Evolutionary conservation across 257 asterid species (phyloP).

Genomic region (Anisodus tanguticus): DNA sequence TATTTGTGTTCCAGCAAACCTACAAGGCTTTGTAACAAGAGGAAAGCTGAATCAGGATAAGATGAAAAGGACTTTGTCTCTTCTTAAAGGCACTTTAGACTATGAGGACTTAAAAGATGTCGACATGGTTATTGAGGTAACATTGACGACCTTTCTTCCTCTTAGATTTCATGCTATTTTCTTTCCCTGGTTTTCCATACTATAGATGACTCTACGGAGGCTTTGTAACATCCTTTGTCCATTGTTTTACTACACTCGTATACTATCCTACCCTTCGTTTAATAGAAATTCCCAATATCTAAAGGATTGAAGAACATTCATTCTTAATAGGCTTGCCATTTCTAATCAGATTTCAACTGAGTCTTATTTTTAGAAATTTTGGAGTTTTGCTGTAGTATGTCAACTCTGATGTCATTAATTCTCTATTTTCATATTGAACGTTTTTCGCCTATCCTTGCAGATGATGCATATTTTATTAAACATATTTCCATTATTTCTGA

Average conservation of each 20-base stretch:
- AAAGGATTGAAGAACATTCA: no score
- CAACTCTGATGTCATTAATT: background rate
- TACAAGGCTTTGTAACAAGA: conserved; percentile 45
- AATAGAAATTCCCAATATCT: no score
- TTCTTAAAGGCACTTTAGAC: conserved; percentile 50
- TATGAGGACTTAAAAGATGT: conserved; percentile 50
- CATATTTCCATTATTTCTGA: no score
- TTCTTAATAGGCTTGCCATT: no score
- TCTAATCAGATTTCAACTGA: no score
- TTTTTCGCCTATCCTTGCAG: background rate
- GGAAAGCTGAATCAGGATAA: conserved; percentile 40
- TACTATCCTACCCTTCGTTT: no score
- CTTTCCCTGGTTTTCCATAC: background rate
- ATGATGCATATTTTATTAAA: background rate
- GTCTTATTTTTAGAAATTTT: background rate
- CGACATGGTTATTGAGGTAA: conserved; percentile 66
- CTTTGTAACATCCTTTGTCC: background rate
- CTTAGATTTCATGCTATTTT: conserved; percentile 19
- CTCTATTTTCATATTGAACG: background rate
- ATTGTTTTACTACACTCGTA: background rate
- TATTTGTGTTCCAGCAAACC: conserved; percentile 37
- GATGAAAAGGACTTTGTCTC: conserved; percentile 40
- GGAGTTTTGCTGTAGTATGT: background rate
- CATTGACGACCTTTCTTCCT: conserved; percentile 3
- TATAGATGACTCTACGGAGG: background rate